Base-by-base conservation (phyloP, 2,329 filamentous ascomycete species). In the Magnaporthiopsis rhizophila region DNA sequence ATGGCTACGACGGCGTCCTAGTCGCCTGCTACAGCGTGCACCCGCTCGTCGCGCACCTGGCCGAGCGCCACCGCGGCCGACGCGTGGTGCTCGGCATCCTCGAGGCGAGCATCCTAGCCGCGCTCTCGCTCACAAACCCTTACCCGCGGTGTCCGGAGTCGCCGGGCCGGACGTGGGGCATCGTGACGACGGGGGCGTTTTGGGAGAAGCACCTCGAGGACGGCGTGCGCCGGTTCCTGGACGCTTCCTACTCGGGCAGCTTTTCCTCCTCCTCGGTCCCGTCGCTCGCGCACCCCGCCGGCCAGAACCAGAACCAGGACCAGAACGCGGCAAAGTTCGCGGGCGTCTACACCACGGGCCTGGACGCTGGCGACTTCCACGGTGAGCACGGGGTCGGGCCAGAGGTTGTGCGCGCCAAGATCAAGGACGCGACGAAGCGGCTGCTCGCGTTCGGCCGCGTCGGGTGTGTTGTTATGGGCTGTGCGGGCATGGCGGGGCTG, bases 1-100 rank as follows among this genome's bases (percentile, higher is more conserved):
- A 74, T 2, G 69, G 76, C 34, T 86, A 91, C 74, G 87, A 95
- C 71, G 92, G 83, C n/a, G 88, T 96, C 67, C 82, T 97, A 0
- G 83, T 97, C 2, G 92, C 92, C 26, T 97, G 94, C 77, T 98
- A 91, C 78, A 95, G 90, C 66, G 86, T 89, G 1, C 92, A 97
- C 72, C 87, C 89, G 0, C 82, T 97, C 0, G 90, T 96, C 0
- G 74, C 80, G 0, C 74, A 81, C 61, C 77, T 96, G 18, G 74
- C 70, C 74, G 63, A 75, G 7, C 59, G 67, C 28, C 64, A 71
- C 15, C 67, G 66, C 28, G 65, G 69, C 18, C 68, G 67, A 12
- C 65, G 83, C 78, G 74, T 86, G 45, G 88, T 92, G 6, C 88
- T 86, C 0, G 93, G 94, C 7, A 97, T 98, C 64, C 95, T 97